Percentiles rank a stretch among this genome's conserved stretches.
Evolutionary conservation across 2,329 filamentous ascomycete species (phyloP).

Genomic region (Venturia effusa): DNA sequence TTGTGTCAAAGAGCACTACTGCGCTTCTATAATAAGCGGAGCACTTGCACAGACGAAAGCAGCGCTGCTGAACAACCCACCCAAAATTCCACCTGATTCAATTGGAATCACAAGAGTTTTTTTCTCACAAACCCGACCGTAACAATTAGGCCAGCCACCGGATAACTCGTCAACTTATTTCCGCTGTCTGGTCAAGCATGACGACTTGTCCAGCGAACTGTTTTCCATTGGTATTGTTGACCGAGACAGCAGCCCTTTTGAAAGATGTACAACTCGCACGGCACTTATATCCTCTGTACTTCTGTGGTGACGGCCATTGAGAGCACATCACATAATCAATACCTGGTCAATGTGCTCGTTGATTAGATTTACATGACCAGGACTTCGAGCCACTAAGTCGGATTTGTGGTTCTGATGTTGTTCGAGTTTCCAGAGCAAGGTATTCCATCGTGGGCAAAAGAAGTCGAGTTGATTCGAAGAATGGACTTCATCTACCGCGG

Average conservation of each 20-base stretch:
- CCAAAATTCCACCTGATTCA: constrained; percentile 78
- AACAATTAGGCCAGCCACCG: constrained; percentile 79
- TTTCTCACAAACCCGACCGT: constrained; percentile 64
- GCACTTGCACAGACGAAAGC: constrained; percentile 88
- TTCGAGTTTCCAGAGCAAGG: constrained; percentile 6
- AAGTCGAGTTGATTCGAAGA: constrained; percentile 8
- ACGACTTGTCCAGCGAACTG: constrained; percentile 77
- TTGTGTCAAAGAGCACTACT: constrained; percentile 69
- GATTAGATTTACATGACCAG: constrained; percentile 12
- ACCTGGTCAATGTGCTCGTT: constrained; percentile 83
- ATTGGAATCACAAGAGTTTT: constrained; percentile 52
- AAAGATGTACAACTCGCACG: constrained; percentile 46
- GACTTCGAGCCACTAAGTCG: constrained; percentile 12
- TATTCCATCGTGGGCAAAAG: constrained; percentile 6
- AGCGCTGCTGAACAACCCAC: constrained; percentile 85
- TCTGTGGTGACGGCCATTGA: constrained; percentile 93
- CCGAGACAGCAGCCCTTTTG: constrained; percentile 61
- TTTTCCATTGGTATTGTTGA: constrained; percentile 65
- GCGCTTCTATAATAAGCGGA: constrained; percentile 76
- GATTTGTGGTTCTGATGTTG: background rate
- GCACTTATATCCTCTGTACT: constrained; percentile 80
- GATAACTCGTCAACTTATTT: constrained; percentile 97
- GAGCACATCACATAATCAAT: constrained; percentile 89
- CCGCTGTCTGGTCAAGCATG: constrained; percentile 51
- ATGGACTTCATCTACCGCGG: constrained; percentile 11